A percentile compares a stretch with the other conserved stretches of the same genome.
Conservation (phyloP, 2,329 filamentous ascomycete species). For the Calonectria ilicicola region DNA sequence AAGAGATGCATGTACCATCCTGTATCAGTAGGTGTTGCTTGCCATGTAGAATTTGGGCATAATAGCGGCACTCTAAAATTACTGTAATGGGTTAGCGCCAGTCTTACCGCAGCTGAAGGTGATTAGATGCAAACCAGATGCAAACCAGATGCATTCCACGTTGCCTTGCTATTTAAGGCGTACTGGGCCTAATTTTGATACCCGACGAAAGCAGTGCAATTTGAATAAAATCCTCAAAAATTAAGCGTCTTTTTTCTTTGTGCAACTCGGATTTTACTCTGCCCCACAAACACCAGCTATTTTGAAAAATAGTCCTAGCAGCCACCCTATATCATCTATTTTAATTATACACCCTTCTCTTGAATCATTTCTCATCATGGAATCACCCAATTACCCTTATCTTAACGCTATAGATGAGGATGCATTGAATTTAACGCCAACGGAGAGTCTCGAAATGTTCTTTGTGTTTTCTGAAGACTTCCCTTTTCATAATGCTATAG, state of each 20-base stretch:
- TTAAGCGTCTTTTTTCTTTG: neutral
- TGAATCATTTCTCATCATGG: neutral
- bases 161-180: neutral
- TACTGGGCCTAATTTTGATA: neutral
- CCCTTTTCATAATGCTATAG: neutral
- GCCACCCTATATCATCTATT: neutral
- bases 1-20: neutral
- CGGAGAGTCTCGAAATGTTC: neutral
- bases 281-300: neutral
- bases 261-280: neutral
- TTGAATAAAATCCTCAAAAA: neutral
- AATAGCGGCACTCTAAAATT: neutral
- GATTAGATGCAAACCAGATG: neutral
- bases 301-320: neutral
- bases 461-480: neutral
- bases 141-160: neutral
- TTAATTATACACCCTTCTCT: neutral
- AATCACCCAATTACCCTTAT: neutral
- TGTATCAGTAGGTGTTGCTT: neutral
- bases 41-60: neutral
- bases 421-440: neutral
- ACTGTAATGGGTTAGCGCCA: neutral
- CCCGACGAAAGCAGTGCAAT: neutral
- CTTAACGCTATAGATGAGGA: neutral
- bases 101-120: neutral